Evolutionary conservation across 2,329 filamentous ascomycete genomes (phyloP).

Genomic region (Microthyrium microscopicum): DNA sequence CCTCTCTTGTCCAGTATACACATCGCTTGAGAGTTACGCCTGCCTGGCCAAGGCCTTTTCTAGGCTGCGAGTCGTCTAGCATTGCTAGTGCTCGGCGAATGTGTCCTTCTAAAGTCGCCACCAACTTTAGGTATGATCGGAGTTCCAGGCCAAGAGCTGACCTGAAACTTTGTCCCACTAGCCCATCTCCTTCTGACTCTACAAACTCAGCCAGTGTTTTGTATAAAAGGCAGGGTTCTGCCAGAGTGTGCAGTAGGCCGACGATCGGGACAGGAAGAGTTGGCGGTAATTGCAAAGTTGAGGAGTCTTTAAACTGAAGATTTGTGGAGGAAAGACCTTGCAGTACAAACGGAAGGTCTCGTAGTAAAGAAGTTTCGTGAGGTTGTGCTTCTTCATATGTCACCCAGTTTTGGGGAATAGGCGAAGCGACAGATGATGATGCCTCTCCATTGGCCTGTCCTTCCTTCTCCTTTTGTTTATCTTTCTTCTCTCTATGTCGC

Average conservation of each 20-base stretch:
- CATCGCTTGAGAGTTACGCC: conserved; percentile 91
- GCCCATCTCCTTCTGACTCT: conserved; percentile 54
- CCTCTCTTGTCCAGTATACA: conserved; percentile 92
- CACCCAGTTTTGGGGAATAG: background rate
- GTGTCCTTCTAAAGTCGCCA: conserved; percentile 84
- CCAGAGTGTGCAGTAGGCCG: conserved; percentile 72
- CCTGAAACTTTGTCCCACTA: conserved; percentile 83
- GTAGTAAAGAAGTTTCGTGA: conserved; percentile 30
- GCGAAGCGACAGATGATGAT: conserved; percentile 6
- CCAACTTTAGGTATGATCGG: conserved; percentile 73
- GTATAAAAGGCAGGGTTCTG: conserved; percentile 89
- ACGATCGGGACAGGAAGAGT: conserved; percentile 72
- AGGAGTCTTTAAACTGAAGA: conserved; percentile 54
- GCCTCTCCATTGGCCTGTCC: conserved; percentile 2
- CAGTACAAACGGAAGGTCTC: conserved; percentile 77
- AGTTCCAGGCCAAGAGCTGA: conserved; percentile 75
- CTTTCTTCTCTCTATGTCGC: background rate
- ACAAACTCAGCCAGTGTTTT: conserved; percentile 65
- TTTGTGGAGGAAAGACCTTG: conserved; percentile 84
- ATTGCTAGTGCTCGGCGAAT: conserved; percentile 67
- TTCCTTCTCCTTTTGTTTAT: conserved; percentile 6
- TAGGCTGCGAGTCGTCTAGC: conserved; percentile 50
- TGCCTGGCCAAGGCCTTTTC: conserved; percentile 60
- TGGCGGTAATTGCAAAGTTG: conserved; percentile 56
- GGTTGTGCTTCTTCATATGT: conserved; percentile 13